These are phyloP conservation scores for Phaeosphaeria sp. DNA, from an alignment of 2,329 filamentous ascomycete genomes.

Conservation along the genomic window DNA sequence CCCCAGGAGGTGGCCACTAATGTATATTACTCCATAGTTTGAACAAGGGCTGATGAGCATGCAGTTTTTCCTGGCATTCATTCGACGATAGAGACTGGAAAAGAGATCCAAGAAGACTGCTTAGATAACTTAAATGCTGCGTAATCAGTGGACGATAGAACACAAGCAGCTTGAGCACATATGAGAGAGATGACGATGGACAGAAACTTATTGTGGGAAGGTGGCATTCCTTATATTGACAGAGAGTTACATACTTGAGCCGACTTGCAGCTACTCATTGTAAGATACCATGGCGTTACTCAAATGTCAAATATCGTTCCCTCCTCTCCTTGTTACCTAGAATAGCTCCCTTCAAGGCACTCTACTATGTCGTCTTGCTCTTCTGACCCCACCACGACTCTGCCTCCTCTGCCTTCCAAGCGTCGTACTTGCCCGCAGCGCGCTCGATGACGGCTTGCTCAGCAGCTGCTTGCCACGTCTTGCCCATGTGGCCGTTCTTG, in stretches of 20 bases:
- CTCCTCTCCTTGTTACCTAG: neutral
- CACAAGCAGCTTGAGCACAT: no score
- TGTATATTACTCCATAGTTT: no score
- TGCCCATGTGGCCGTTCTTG: constrained; percentile 61
- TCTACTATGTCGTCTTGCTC: constrained; percentile 17
- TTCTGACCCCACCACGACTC: constrained; percentile 67
- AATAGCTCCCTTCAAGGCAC: neutral
- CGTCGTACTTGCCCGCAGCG: constrained; percentile 62
- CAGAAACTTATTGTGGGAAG: no score
- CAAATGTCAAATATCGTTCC: neutral
- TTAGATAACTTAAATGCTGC: no score
- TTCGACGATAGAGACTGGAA: no score
- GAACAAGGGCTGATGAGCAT: no score
- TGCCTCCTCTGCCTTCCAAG: constrained; percentile 61
- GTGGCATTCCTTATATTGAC: no score
- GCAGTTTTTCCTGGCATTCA: no score
- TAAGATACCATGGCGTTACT: neutral
- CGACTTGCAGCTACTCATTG: neutral
- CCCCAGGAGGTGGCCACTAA: no score
- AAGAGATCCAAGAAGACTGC: no score
- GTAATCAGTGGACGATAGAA: no score
- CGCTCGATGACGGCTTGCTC: constrained; percentile 60
- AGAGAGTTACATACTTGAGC: neutral
- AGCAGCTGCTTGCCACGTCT: constrained; percentile 64
- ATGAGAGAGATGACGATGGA: no score